phyloP scores from a whole-genome alignment of 768 basidiomycete species.

The Pholiota molesta region DNA sequence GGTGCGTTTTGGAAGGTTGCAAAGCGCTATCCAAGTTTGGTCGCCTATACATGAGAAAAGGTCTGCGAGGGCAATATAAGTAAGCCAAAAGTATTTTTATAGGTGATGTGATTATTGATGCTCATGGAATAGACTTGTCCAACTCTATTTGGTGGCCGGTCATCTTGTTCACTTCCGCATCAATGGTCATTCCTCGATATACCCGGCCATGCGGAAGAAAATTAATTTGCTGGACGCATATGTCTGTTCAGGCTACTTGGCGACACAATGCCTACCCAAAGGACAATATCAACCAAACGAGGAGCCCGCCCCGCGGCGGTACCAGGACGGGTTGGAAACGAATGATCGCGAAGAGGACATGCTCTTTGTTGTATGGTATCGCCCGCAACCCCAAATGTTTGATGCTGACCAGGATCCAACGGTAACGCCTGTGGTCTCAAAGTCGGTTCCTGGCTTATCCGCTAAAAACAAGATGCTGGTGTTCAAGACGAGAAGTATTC shows the following conservation, averaged over 20 bases:
- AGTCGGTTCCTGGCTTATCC: conserved; percentile 51
- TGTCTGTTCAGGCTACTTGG: conserved; percentile 85
- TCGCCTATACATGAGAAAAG: conserved; percentile 71
- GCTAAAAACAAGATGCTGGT: conserved; percentile 64
- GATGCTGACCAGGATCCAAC: conserved; percentile 31
- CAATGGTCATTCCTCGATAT: conserved; percentile 56
- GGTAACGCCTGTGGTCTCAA: conserved; percentile 28
- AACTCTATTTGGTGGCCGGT: conserved; percentile 76
- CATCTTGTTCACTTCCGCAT: conserved; percentile 75
- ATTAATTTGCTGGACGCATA: conserved; percentile 76
- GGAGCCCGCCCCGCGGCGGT: conserved; percentile 65
- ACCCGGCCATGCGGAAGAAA: conserved; percentile 55
- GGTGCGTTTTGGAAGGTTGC: conserved; percentile 86
- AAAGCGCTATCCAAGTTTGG: conserved; percentile 75
- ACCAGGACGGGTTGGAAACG: conserved; percentile 88
- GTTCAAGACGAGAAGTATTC: conserved; percentile 75
- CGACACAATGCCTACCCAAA: conserved; percentile 62
- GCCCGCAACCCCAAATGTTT: conserved; percentile 37
- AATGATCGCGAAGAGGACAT: conserved; percentile 89
- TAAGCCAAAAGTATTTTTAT: conserved; percentile 37
- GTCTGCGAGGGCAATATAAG: conserved; percentile 78
- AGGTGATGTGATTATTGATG: conserved; percentile 6
- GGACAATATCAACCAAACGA: conserved; percentile 64
- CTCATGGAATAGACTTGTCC: conserved; percentile 52
- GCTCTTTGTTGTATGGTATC: conserved; percentile 81